Percentiles rank a stretch among this genome's conserved stretches.
These are phyloP conservation scores for Yarrowia bubula DNA, from an alignment of 805 yeast species.

Conservation along the genomic window DNA sequence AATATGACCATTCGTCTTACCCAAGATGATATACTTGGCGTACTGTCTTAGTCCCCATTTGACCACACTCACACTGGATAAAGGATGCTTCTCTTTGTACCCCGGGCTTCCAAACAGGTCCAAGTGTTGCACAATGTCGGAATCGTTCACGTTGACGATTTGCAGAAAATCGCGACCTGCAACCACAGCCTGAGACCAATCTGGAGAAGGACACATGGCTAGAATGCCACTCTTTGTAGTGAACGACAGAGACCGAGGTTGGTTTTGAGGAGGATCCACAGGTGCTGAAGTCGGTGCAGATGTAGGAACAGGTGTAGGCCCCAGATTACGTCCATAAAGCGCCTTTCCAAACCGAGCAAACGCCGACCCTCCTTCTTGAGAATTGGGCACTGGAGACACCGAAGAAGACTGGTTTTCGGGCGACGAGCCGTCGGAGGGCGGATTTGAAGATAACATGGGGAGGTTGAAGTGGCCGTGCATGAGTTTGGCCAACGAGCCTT, in stretches of 20 bases:
- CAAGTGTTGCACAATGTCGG: slow-evolving; percentile 6
- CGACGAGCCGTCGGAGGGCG: slow-evolving; percentile 22
- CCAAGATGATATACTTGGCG: slow-evolving; percentile 33
- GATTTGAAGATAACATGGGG: slow-evolving; percentile 14
- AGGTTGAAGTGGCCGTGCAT: slow-evolving; percentile 21
- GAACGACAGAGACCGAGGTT: neutral
- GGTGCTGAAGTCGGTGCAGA: slow-evolving; percentile 9
- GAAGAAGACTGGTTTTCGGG: slow-evolving; percentile 5
- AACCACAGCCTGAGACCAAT: slow-evolving; percentile 34
- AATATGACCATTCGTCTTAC: slow-evolving; percentile 39
- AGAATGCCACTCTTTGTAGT: slow-evolving; percentile 33
- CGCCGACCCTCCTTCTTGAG: slow-evolving; percentile 26
- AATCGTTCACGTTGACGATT: slow-evolving; percentile 18
- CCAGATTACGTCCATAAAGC: slow-evolving; percentile 29
- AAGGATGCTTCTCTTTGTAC: slow-evolving; percentile 33
- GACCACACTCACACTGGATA: slow-evolving; percentile 37
- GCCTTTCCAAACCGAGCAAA: slow-evolving; percentile 35
- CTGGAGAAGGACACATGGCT: slow-evolving; percentile 37
- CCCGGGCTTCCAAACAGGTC: slow-evolving; percentile 31
- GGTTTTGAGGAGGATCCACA: neutral
- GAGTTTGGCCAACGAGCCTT: slow-evolving; percentile 15
- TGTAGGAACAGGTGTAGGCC: neutral
- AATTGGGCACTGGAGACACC: neutral
- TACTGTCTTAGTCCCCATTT: slow-evolving; percentile 38
- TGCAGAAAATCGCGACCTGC: slow-evolving; percentile 35